A percentile compares a stretch with the other conserved stretches of the same genome.
Conservation (phyloP, 2,329 filamentous ascomycete genomes). For the Atkinsonella hypoxylon region DNA sequence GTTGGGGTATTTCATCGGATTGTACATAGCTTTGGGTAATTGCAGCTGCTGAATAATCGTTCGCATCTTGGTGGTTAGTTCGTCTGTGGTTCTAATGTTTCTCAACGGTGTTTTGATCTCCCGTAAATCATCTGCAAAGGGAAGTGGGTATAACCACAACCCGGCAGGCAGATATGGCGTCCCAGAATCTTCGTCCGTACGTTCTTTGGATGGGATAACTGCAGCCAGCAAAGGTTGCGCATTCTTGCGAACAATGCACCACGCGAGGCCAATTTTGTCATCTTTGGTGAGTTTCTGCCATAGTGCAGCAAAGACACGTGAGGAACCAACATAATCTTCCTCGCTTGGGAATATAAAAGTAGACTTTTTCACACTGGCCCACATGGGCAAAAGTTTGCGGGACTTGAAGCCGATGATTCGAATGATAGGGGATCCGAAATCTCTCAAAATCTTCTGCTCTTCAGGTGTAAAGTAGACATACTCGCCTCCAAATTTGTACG, state of each 20-base stretch:
- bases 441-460: conserved; percentile 63
- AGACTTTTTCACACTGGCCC: conserved; percentile 77
- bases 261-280: conserved; percentile 74
- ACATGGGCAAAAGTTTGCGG: conserved; percentile 58
- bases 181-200: conserved; percentile 49
- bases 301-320: conserved; percentile 80
- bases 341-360: conserved; percentile 93
- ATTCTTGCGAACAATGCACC: conserved; percentile 78
- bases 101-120: conserved; percentile 52
- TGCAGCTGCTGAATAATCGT: conserved; percentile 74
- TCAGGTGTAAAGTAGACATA: conserved; percentile 77
- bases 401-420: conserved; percentile 93
- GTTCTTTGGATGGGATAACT: conserved; percentile 63
- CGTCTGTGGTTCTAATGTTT: conserved; percentile 47
- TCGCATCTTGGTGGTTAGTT: conserved; percentile 71
- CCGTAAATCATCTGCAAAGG: conserved; percentile 81
- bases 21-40: conserved; percentile 73
- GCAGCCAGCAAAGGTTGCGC: conserved; percentile 70
- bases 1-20: conserved; percentile 82
- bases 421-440: conserved; percentile 73
- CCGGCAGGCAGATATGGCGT: conserved; percentile 68
- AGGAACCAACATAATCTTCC: conserved; percentile 79
- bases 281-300: conserved; percentile 75
- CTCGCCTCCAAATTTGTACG: conserved; percentile 91
- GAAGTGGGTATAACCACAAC: conserved; percentile 78